phyloP scores from a whole-genome alignment of 1,139 yeast species.

The Pichia norvegensis region DNA sequence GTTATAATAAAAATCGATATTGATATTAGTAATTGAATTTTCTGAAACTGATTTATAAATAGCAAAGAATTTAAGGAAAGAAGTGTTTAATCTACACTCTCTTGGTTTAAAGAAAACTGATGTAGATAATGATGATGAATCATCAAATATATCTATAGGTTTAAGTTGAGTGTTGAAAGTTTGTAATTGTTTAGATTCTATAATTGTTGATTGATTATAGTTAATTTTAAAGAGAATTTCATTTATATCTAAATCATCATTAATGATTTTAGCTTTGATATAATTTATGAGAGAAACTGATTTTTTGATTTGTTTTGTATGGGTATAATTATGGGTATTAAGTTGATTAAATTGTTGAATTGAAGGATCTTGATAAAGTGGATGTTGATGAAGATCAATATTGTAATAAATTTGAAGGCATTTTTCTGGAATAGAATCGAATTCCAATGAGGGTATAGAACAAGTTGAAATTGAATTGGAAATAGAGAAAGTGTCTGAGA shows the following conservation, averaged over 20 bases:
- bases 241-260: neutral
- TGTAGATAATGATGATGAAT: neutral
- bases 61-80: slow-evolving; percentile 42
- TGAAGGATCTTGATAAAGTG: neutral
- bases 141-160: neutral
- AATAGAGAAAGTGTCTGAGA: neutral
- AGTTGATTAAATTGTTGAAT: too few relatives aligned
- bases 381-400: neutral
- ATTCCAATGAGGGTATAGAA: neutral
- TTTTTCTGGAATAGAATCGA: too few relatives aligned
- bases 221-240: neutral
- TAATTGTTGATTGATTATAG: neutral
- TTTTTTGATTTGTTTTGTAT: too few relatives aligned
- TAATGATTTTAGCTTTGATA: too few relatives aligned
- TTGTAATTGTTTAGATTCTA: slow-evolving; percentile 1
- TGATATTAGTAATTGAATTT: slow-evolving; percentile 23
- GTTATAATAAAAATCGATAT: slow-evolving; percentile 26
- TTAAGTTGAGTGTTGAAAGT: slow-evolving; percentile 9
- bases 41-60: slow-evolving; percentile 34
- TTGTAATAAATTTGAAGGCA: neutral
- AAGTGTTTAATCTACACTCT: slow-evolving; percentile 42
- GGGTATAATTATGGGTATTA: too few relatives aligned
- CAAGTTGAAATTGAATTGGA: neutral
- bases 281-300: too few relatives aligned
- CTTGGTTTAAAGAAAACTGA: slow-evolving; percentile 28